Conservation (phyloP, 2,329 filamentous ascomycete species). For the Alternaria incomplexa region DNA sequence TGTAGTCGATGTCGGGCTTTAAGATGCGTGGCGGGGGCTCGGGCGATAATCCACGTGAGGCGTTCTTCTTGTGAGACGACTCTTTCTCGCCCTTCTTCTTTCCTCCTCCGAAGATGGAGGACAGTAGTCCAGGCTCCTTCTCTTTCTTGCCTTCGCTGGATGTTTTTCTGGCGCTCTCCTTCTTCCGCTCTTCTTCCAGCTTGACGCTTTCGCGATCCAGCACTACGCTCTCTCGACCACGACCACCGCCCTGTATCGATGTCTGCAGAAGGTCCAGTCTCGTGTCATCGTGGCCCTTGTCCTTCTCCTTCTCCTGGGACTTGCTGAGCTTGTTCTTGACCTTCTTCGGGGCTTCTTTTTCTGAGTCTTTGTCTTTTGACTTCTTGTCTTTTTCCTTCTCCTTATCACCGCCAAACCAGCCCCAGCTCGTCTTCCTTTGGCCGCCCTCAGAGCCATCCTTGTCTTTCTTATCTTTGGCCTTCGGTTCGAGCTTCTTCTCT, state of each 20-base stretch:
- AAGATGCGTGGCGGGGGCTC: conserved; percentile 74
- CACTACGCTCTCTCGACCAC: conserved; percentile 80
- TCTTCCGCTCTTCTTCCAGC: conserved; percentile 81
- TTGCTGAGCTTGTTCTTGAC: conserved; percentile 71
- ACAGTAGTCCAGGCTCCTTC: conserved; percentile 86
- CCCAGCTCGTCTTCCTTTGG: conserved; percentile 80
- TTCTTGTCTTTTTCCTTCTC: conserved; percentile 74
- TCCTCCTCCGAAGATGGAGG: conserved; percentile 86
- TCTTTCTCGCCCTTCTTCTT: conserved; percentile 88
- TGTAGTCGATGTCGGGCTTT: conserved; percentile 89
- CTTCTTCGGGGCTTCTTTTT: conserved; percentile 50
- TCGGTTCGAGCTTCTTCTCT: conserved; percentile 77
- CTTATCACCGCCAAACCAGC: conserved; percentile 70
- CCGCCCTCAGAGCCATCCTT: conserved; percentile 70
- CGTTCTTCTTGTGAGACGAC: conserved; percentile 73
- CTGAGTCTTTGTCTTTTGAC: conserved; percentile 55
- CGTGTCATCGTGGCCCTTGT: conserved; percentile 71
- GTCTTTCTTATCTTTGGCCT: conserved; percentile 72
- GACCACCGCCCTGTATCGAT: conserved; percentile 72
- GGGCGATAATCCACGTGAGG: conserved; percentile 76
- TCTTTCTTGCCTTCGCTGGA: conserved; percentile 78
- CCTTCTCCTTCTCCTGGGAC: conserved; percentile 58
- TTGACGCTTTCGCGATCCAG: conserved; percentile 79
- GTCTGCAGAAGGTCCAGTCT: conserved; percentile 86
- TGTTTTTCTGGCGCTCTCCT: conserved; percentile 76